A percentile compares a stretch with the other conserved stretches of the same genome.
phyloP scores from a whole-genome alignment of 306 rosid genomes.

The Cajanus cajan region DNA sequence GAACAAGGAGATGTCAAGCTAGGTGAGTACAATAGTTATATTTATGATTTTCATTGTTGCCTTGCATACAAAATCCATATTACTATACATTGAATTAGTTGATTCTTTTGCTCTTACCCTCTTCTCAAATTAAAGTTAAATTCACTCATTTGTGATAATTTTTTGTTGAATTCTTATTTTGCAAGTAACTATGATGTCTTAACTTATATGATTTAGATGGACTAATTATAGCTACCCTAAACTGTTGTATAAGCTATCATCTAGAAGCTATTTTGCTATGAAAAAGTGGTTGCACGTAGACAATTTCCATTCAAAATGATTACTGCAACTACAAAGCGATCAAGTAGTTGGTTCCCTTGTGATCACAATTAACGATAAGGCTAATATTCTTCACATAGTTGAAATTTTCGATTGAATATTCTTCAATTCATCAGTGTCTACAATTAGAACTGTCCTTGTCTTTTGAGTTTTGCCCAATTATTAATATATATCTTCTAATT shows the following conservation, averaged over 20 bases:
- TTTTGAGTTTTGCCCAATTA: neutral
- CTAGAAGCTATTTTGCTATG: conserved; percentile 2
- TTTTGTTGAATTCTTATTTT: conserved; percentile 12
- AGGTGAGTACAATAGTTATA: conserved; percentile 57
- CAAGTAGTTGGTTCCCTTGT: neutral
- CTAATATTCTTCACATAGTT: neutral
- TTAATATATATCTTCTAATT: neutral
- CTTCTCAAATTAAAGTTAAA: neutral
- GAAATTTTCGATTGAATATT: neutral
- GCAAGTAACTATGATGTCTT: conserved; percentile 2
- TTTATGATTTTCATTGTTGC: conserved; percentile 19
- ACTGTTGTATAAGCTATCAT: neutral
- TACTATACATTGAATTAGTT: conserved; percentile 8
- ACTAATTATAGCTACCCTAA: neutral
- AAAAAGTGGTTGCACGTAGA: neutral
- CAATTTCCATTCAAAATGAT: neutral
- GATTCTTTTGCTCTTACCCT: neutral
- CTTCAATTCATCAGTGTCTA: neutral
- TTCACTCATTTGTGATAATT: neutral
- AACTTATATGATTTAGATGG: neutral
- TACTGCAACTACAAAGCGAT: neutral
- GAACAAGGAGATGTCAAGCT: conserved; percentile 99
- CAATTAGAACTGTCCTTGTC: conserved; percentile 1
- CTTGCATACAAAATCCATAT: neutral
- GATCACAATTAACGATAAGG: neutral